These are phyloP conservation scores for Tolypocladium album DNA, from an alignment of 2,329 filamentous ascomycete genomes.

Conservation along the genomic window DNA sequence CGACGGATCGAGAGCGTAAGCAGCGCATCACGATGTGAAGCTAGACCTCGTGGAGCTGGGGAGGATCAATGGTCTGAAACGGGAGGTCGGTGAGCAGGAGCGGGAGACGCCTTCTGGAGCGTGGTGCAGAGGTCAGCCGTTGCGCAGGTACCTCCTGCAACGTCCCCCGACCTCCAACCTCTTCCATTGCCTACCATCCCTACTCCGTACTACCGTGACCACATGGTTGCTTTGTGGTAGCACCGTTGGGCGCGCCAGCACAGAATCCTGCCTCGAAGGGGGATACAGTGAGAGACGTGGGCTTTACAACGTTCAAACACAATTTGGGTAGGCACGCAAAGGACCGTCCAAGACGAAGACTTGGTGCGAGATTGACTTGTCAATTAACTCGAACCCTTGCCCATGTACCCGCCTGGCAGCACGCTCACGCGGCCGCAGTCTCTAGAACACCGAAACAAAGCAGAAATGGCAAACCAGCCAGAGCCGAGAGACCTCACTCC, in stretches of 20 bases:
- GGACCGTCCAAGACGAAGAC: background rate
- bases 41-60: background rate
- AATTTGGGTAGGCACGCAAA: background rate
- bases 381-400: background rate
- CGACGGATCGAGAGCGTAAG: background rate
- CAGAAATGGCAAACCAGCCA: background rate
- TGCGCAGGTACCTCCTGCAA: background rate
- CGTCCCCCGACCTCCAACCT: background rate
- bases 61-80: background rate
- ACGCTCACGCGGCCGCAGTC: background rate
- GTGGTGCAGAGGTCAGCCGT: background rate
- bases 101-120: background rate
- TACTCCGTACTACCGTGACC: background rate
- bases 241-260: no score
- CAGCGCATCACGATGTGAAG: background rate
- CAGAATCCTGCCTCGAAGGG: background rate
- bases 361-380: background rate
- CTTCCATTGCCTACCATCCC: background rate
- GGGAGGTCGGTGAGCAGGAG: background rate
- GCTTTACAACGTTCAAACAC: background rate
- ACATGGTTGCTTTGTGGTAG: background rate
- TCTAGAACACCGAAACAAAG: background rate
- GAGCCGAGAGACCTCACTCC: background rate
- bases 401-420: background rate
- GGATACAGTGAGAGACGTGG: background rate